Evolutionary conservation across 805 yeast genomes (phyloP).

Genomic region (Monosporozyma servazzii): DNA sequence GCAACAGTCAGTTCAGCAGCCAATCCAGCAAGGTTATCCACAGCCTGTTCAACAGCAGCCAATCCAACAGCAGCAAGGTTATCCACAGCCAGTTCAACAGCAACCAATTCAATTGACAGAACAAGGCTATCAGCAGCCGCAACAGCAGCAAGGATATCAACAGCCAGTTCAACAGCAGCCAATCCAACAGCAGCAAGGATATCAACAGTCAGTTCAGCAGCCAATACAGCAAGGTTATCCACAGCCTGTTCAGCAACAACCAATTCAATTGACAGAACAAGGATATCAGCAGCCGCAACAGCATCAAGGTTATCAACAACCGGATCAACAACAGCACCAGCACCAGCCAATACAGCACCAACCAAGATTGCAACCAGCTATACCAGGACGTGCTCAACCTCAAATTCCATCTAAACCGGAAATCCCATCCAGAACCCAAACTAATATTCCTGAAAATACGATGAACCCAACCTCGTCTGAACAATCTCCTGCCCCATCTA

Average conservation of each 20-base stretch:
- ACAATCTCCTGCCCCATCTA: neutral
- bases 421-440: constrained; percentile 2
- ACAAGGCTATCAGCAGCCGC: constrained; percentile 8
- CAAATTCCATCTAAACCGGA: constrained; percentile 1
- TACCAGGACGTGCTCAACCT: constrained; percentile 1
- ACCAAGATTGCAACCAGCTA: neutral
- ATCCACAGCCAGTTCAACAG: constrained; percentile 4
- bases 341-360: constrained; percentile 7
- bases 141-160: neutral
- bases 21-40: constrained; percentile 3
- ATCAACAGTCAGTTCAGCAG: constrained; percentile 2
- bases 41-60: constrained; percentile 6
- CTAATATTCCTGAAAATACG: neutral
- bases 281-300: neutral
- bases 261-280: neutral
- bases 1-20: constrained; percentile 6
- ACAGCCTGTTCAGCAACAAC: constrained; percentile 6
- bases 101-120: neutral
- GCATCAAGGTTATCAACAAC: constrained; percentile 4
- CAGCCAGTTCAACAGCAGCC: neutral
- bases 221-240: constrained; percentile 1
- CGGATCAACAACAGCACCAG: constrained; percentile 2
- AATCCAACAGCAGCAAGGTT: constrained; percentile 5
- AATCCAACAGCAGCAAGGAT: constrained; percentile 2
- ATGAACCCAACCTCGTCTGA: neutral